Conservation (phyloP, 108 stramenopile genomes). For the Thalassiosira profunda region DNA sequence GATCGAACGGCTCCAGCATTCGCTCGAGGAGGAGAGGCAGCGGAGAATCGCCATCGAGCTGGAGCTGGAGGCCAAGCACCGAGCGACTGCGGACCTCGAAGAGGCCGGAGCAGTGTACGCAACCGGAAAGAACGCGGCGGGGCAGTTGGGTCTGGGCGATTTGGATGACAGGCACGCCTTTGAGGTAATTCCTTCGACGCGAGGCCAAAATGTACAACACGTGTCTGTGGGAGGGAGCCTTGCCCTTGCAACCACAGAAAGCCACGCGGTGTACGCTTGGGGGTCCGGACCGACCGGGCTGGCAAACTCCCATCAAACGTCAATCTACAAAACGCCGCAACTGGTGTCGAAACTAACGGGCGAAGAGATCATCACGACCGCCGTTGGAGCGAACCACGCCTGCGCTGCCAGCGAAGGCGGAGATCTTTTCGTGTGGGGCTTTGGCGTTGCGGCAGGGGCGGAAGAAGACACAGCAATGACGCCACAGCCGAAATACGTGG, state of each 20-base stretch:
- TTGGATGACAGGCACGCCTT: constrained; percentile 51
- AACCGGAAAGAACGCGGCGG: constrained; percentile 53
- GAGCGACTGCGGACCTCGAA: constrained; percentile 61
- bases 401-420: constrained; percentile 50
- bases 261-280: constrained; percentile 77
- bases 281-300: constrained; percentile 47
- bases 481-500: constrained; percentile 36
- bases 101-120: constrained; percentile 77
- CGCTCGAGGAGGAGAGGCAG: constrained; percentile 63
- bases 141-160: constrained; percentile 80
- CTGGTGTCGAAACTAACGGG: constrained; percentile 59
- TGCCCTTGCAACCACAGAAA: constrained; percentile 66
- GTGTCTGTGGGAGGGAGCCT: constrained; percentile 58
- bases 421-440: constrained; percentile 70
- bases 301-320: constrained; percentile 11
- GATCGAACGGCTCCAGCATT: constrained; percentile 48
- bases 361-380: constrained; percentile 63
- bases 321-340: no score
- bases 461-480: constrained; percentile 23
- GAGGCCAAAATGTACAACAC: constrained; percentile 58
- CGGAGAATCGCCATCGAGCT: constrained; percentile 52
- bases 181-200: constrained; percentile 49
- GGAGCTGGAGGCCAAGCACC: constrained; percentile 63
- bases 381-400: constrained; percentile 61
- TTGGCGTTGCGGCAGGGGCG: constrained; percentile 34